Evolutionary conservation across 1,284 basidiomycete genomes (phyloP).

Genomic region (Sphagnurus paluster): DNA sequence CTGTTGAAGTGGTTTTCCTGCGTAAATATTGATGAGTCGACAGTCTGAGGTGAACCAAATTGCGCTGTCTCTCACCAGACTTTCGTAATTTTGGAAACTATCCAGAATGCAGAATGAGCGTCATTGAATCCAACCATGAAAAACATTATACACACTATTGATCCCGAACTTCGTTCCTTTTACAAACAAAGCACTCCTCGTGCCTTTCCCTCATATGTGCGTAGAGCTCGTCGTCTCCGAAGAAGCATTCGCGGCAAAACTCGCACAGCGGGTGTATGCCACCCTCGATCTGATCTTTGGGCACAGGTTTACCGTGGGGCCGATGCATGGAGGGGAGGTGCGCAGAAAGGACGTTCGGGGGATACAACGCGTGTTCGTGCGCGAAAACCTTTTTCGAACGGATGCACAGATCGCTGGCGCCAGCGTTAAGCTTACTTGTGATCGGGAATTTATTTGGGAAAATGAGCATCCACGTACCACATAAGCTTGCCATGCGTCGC

Average conservation of each 20-base stretch:
- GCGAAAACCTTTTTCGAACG: constrained; percentile 92
- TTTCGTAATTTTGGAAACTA: constrained; percentile 80
- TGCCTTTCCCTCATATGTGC: constrained; percentile 92
- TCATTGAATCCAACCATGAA: background rate
- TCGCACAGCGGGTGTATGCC: constrained; percentile 84
- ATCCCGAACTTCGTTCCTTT: constrained; percentile 74
- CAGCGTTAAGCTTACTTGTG: constrained; percentile 1
- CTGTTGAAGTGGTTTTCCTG: constrained; percentile 72
- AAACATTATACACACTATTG: constrained; percentile 70
- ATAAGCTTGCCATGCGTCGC: constrained; percentile 77
- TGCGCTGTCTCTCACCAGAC: constrained; percentile 55
- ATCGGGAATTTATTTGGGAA: background rate
- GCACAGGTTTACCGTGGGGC: constrained; percentile 29
- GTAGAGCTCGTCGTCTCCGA: constrained; percentile 91
- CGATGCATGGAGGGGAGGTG: constrained; percentile 81
- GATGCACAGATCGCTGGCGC: constrained; percentile 83
- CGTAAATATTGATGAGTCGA: too few relatives aligned
- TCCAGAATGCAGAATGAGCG: constrained; percentile 5
- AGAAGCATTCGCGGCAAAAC: constrained; percentile 91
- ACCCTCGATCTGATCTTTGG: constrained; percentile 62
- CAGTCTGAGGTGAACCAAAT: background rate
- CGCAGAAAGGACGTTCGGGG: constrained; percentile 57
- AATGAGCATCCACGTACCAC: constrained; percentile 57
- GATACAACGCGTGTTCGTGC: constrained; percentile 91
- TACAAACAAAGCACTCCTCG: constrained; percentile 97